phyloP scores from a whole-genome alignment of 805 yeast genomes.

The Candida morakotiae region DNA sequence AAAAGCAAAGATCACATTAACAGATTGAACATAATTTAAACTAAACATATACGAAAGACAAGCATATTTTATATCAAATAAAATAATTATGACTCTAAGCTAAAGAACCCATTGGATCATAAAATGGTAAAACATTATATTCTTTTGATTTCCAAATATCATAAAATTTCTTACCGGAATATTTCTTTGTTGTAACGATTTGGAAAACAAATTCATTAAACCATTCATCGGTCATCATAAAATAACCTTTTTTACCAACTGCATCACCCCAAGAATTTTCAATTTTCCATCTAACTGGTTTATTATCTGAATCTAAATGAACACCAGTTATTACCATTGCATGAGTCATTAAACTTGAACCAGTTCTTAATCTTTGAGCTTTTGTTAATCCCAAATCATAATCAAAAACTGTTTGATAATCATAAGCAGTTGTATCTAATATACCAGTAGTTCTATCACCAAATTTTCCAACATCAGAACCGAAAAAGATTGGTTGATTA shows the following conservation, averaged over 20 bases:
- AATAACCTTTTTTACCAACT: conserved; percentile 39
- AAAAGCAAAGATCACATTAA: too few species aligned
- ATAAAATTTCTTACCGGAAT: conserved; percentile 32
- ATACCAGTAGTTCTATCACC: conserved; percentile 61
- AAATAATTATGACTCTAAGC: too few species aligned
- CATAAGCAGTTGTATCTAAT: conserved; percentile 69
- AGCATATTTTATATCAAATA: too few species aligned
- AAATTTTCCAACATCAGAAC: conserved; percentile 84
- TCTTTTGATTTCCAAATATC: conserved; percentile 32
- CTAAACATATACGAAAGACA: too few species aligned
- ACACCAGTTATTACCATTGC: conserved; percentile 87
- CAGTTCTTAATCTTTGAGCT: conserved; percentile 65
- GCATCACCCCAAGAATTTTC: conserved; percentile 43
- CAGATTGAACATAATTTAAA: too few species aligned
- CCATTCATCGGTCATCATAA: conserved; percentile 42
- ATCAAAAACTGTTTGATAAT: conserved; percentile 55
- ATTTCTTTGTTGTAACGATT: conserved; percentile 34
- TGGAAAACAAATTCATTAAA: conserved; percentile 41
- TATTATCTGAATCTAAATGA: conserved; percentile 51
- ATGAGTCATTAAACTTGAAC: conserved; percentile 80
- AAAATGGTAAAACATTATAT: conserved; percentile 31
- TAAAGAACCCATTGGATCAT: conserved; percentile 43
- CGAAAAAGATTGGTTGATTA: conserved; percentile 82
- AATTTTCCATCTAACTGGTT: conserved; percentile 41
- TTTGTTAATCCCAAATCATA: conserved; percentile 51